Evolutionary conservation across 1,284 basidiomycete genomes (phyloP).

Genomic region (Cutaneotrichosporon sp.): DNA sequence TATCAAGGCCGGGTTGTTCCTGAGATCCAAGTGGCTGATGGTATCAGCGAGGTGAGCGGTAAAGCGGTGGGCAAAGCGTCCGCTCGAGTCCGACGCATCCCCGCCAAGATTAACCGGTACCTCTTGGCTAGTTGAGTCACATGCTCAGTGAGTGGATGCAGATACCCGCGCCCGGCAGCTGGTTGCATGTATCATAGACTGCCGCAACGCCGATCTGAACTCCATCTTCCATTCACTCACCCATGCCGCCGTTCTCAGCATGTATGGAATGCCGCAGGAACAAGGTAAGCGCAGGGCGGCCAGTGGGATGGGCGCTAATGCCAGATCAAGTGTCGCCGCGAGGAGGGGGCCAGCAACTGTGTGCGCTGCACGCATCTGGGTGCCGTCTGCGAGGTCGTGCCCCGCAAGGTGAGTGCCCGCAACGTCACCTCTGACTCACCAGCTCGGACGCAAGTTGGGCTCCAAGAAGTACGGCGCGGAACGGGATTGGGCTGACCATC

Average conservation of each 20-base stretch:
- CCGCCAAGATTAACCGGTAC: background rate
- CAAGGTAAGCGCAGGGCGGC: conserved; percentile 13
- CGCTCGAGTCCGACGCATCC: background rate
- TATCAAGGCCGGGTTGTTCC: background rate
- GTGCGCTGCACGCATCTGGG: conserved; percentile 17
- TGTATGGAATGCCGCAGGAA: conserved; percentile 23
- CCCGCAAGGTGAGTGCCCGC: conserved; percentile 9
- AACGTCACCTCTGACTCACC: background rate
- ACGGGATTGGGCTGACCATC: background rate
- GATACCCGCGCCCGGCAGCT: too few species aligned
- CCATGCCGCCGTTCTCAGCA: conserved; percentile 18
- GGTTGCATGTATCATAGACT: too few species aligned
- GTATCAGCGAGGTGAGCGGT: too few species aligned
- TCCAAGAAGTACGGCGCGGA: conserved; percentile 26
- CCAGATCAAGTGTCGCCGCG: conserved; percentile 22
- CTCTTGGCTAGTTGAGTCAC: too few species aligned
- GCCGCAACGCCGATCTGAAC: conserved; percentile 1
- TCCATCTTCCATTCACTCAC: background rate
- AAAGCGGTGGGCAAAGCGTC: too few species aligned
- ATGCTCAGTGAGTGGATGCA: too few species aligned
- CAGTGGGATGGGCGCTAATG: background rate
- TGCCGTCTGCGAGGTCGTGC: conserved; percentile 17
- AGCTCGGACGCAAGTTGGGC: conserved; percentile 27
- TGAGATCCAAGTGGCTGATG: too few species aligned
- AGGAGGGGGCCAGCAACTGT: conserved; percentile 9